Evolutionary conservation across 352 stramenopile genomes (phyloP).

Genomic region (Phytophthora sp.): DNA sequence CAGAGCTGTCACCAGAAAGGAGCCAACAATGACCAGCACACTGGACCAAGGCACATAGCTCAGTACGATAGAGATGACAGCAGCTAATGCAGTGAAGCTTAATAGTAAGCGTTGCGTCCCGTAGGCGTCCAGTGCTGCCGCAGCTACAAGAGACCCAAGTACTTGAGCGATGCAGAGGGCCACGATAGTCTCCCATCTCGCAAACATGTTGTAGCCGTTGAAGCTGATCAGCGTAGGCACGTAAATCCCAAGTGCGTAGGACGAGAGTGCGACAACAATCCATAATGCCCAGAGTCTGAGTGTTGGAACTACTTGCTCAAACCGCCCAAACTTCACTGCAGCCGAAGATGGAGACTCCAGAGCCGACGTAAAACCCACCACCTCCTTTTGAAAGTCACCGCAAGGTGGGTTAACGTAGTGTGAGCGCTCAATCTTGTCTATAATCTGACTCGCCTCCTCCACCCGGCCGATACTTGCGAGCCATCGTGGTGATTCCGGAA

Average conservation of each 20-base stretch:
- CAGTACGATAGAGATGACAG: slow-evolving; percentile 14
- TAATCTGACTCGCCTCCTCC: slow-evolving; percentile 28
- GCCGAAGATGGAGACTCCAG: slow-evolving; percentile 4
- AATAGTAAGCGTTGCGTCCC: slow-evolving; percentile 22
- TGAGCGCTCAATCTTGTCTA: slow-evolving; percentile 23
- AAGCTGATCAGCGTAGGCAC: slow-evolving; percentile 39
- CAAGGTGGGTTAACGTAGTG: background rate
- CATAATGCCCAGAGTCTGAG: slow-evolving; percentile 24
- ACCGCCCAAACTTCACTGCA: background rate
- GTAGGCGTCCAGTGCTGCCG: slow-evolving; percentile 15
- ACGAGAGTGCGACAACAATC: slow-evolving; percentile 20
- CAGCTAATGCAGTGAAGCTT: slow-evolving; percentile 13
- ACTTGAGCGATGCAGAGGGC: slow-evolving; percentile 28
- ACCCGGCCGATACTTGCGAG: slow-evolving; percentile 33
- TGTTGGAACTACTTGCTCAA: slow-evolving; percentile 1
- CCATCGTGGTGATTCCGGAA: slow-evolving; percentile 58
- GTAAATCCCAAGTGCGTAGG: slow-evolving; percentile 28
- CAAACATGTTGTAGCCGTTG: slow-evolving; percentile 42
- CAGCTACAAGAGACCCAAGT: slow-evolving; percentile 25
- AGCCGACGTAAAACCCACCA: slow-evolving; percentile 1
- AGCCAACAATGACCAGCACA: slow-evolving; percentile 8
- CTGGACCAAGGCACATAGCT: slow-evolving; percentile 34
- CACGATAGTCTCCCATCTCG: slow-evolving; percentile 23
- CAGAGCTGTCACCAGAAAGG: slow-evolving; percentile 21
- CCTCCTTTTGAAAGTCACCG: slow-evolving; percentile 1